Conservation (phyloP, 768 basidiomycete species). For the Russula emetica region DNA sequence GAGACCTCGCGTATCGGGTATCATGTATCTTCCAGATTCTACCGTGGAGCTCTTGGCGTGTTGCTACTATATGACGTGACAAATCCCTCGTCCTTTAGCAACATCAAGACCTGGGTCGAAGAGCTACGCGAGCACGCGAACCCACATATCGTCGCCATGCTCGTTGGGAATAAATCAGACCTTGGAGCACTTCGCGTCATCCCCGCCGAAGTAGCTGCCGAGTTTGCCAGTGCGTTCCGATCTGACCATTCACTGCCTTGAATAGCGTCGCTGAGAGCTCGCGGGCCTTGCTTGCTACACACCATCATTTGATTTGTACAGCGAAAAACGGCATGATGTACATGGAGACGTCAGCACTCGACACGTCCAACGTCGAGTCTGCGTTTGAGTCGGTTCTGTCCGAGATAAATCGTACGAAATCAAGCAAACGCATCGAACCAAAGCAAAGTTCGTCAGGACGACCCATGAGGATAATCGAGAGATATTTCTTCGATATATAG, state of each 20-base stretch:
- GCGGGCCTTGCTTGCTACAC: not conserved
- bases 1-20: not conserved
- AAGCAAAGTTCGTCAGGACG: constrained; percentile 33
- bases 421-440: constrained; percentile 89
- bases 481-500: constrained; percentile 15
- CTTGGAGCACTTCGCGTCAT: constrained; percentile 95
- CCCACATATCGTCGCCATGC: constrained; percentile 90
- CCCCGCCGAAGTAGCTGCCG: constrained; percentile 94
- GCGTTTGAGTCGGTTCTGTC: constrained; percentile 97
- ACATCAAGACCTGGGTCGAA: constrained; percentile 94
- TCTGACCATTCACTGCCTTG: not conserved
- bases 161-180: constrained; percentile 98
- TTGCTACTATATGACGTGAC: constrained; percentile 92
- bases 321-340: constrained; percentile 90
- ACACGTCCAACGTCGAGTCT: constrained; percentile 95
- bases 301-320: constrained; percentile 30
- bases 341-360: constrained; percentile 99
- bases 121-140: constrained; percentile 93
- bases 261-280: not conserved
- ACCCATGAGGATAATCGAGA: constrained; percentile 5
- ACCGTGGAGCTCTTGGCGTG: constrained; percentile 93
- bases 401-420: constrained; percentile 96
- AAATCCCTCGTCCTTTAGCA: constrained; percentile 90
- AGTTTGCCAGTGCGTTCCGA: constrained; percentile 71
- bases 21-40: constrained; percentile 63